These are phyloP conservation scores for Boletus nobilissimus DNA, from an alignment of 1,284 basidiomycete species.

Conservation along the genomic window DNA sequence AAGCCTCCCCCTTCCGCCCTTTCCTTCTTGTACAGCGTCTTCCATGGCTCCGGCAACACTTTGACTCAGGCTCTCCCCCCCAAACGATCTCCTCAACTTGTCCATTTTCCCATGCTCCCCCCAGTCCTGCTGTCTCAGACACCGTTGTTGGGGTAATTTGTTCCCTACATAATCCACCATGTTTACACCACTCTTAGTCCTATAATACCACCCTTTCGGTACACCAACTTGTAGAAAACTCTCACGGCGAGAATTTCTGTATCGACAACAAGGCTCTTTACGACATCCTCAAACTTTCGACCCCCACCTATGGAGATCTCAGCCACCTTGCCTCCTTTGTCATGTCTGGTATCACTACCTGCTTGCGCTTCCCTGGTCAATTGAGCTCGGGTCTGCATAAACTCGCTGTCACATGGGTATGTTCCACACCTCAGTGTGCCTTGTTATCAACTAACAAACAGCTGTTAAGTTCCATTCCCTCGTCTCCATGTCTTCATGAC, in stretches of 20 bases:
- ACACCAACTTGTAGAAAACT: slow-evolving; percentile 96
- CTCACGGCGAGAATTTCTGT: slow-evolving; percentile 95
- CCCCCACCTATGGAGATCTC: slow-evolving; percentile 95
- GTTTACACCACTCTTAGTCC: slow-evolving; percentile 59
- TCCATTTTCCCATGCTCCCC: no score
- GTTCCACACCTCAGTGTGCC: slow-evolving; percentile 38
- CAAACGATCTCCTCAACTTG: no score
- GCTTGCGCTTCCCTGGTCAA: slow-evolving; percentile 97
- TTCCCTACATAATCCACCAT: not conserved
- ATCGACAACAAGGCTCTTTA: slow-evolving; percentile 99
- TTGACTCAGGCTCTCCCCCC: no score
- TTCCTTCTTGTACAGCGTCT: no score
- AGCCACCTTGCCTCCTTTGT: slow-evolving; percentile 98
- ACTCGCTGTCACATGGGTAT: slow-evolving; percentile 96
- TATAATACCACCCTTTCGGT: slow-evolving; percentile 97
- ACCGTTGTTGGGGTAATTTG: slow-evolving; percentile 88
- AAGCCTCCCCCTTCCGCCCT: no score
- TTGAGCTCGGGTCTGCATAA: slow-evolving; percentile 98
- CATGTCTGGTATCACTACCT: slow-evolving; percentile 98
- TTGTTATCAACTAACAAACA: not conserved
- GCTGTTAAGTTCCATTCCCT: slow-evolving; percentile 85
- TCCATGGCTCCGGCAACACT: no score
- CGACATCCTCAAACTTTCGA: slow-evolving; percentile 95
- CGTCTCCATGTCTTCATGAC: slow-evolving; percentile 99
- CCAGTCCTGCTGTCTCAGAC: slow-evolving; percentile 96